Evolutionary conservation across 225 moss, liverwort and hornwort species (phyloP).

Genomic region (Asterella californica): DNA sequence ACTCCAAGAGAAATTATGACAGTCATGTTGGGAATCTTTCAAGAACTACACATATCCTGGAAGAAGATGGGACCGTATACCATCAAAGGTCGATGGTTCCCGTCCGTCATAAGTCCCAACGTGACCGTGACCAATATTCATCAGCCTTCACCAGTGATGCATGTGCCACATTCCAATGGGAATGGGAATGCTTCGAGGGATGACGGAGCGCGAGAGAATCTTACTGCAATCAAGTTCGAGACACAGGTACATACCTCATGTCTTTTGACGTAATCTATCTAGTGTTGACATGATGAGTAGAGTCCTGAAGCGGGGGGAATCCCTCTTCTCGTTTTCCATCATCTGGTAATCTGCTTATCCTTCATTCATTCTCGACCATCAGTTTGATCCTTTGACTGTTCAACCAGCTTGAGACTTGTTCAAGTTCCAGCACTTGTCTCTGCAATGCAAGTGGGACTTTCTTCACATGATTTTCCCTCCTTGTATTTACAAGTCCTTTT

Average conservation of each 20-base stretch:
- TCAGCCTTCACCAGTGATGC: neutral
- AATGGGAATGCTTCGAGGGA: neutral
- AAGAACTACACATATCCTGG: constrained; percentile 18
- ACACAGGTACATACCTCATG: constrained; percentile 13
- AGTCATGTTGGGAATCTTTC: constrained; percentile 13
- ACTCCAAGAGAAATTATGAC: constrained; percentile 24
- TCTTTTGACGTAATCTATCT: neutral
- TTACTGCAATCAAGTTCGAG: constrained; percentile 16
- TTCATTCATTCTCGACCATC: neutral
- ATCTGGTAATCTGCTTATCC: neutral
- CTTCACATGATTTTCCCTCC: neutral
- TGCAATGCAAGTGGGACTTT: neutral
- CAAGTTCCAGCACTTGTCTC: neutral
- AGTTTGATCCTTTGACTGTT: neutral
- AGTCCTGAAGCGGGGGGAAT: neutral
- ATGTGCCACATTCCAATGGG: neutral
- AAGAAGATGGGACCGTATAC: constrained; percentile 24
- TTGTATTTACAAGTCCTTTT: neutral
- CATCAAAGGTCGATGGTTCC: constrained; percentile 12
- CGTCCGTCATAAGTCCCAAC: neutral
- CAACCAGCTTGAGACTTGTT: neutral
- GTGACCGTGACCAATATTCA: neutral
- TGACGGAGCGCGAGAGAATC: neutral
- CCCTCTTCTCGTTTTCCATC: neutral
- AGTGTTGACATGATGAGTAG: neutral